Conservation (phyloP, 495 filamentous ascomycete species). For the Xylaria curta region DNA sequence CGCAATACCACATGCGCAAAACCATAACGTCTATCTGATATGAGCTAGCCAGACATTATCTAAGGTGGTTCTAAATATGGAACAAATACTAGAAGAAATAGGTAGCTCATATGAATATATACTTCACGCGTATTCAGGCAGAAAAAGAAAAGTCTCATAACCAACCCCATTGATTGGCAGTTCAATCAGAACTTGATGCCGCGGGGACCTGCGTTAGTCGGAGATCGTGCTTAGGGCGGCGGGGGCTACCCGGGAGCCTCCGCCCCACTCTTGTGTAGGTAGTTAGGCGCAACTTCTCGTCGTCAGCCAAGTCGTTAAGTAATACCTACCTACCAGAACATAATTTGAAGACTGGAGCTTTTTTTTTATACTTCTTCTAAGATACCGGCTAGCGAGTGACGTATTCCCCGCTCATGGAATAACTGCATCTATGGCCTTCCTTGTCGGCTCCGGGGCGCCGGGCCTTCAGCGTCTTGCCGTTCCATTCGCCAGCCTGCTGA, state of each 20-base stretch:
- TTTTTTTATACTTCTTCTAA: neutral
- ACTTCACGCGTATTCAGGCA: neutral
- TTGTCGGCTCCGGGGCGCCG: slow-evolving; percentile 37
- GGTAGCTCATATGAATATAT: neutral
- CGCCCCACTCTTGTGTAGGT: neutral
- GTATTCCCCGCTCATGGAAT: slow-evolving; percentile 28
- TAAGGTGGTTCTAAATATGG: neutral
- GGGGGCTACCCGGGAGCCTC: neutral
- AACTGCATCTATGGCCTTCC: slow-evolving; percentile 34
- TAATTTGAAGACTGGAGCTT: neutral
- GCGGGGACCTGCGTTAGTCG: neutral
- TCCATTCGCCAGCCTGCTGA: slow-evolving; percentile 70
- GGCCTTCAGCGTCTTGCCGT: slow-evolving; percentile 61
- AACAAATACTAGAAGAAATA: neutral
- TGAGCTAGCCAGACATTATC: neutral
- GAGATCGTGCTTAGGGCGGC: neutral
- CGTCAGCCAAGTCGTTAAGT: neutral
- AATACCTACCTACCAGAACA: too few relatives aligned
- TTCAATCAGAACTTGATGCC: neutral
- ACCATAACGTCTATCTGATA: neutral
- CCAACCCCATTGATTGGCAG: neutral
- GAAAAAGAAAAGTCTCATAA: neutral
- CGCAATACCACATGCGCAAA: neutral
- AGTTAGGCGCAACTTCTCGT: neutral
- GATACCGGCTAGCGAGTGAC: neutral